Evolutionary conservation across 345 rosid species (phyloP).

Genomic region (Populus pruinosa): DNA sequence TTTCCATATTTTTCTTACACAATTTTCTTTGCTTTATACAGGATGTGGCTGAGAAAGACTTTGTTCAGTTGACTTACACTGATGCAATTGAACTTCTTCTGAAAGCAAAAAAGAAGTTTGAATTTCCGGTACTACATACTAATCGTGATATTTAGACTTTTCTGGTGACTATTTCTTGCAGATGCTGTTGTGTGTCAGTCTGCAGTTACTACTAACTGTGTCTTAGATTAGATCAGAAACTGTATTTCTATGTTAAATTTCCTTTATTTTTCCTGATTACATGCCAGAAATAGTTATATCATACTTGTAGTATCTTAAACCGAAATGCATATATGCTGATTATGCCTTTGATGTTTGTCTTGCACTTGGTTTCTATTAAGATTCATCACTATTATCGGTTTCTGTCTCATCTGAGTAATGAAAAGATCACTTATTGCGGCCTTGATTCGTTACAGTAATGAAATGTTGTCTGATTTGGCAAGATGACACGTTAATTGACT

Average conservation of each 20-base stretch:
- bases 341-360: background rate
- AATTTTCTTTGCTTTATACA: constrained; percentile 26
- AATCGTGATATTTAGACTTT: background rate
- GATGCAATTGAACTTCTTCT: constrained; percentile 88
- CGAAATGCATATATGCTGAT: background rate
- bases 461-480: background rate
- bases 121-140: constrained; percentile 63
- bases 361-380: background rate
- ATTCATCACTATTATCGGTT: background rate
- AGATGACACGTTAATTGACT: background rate
- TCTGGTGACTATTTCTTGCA: background rate
- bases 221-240: background rate
- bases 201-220: background rate
- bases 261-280: background rate
- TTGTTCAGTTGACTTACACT: constrained; percentile 81
- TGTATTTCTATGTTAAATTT: background rate
- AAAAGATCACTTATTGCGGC: background rate
- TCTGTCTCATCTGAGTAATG: background rate
- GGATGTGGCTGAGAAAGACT: constrained; percentile 86
- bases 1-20: background rate
- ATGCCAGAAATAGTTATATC: background rate
- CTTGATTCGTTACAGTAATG: background rate
- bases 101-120: constrained; percentile 75
- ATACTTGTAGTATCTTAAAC: background rate
- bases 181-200: background rate